Conservation (phyloP, 1,284 basidiomycete genomes). For the Lentinus polychrous region DNA sequence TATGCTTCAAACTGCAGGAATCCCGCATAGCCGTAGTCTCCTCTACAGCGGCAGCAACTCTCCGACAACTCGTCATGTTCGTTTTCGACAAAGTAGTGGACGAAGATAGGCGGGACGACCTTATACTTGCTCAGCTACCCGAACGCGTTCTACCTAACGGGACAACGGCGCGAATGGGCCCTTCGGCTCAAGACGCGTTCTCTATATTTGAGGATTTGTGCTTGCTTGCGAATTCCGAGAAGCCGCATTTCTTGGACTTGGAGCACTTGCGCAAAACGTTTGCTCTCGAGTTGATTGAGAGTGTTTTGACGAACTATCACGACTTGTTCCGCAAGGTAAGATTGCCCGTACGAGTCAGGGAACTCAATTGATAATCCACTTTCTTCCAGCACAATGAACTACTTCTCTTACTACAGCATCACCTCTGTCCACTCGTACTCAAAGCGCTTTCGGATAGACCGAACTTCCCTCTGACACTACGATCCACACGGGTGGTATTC, state of each 20-base stretch:
- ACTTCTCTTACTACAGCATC: slow-evolving; percentile 77
- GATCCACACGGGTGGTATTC: slow-evolving; percentile 90
- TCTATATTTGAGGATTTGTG: slow-evolving; percentile 88
- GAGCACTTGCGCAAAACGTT: slow-evolving; percentile 90
- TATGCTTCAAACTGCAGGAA: slow-evolving; percentile 94
- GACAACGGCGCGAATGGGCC: slow-evolving; percentile 54
- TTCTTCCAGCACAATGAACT: slow-evolving; percentile 87
- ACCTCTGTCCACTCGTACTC: slow-evolving; percentile 86
- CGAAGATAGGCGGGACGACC: slow-evolving; percentile 57
- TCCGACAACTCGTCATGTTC: slow-evolving; percentile 96
- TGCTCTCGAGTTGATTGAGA: slow-evolving; percentile 93
- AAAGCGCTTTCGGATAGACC: slow-evolving; percentile 81
- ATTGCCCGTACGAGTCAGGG: slow-evolving; percentile 1
- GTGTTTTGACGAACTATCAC: slow-evolving; percentile 93
- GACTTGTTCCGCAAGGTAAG: slow-evolving; percentile 76
- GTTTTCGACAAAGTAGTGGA: slow-evolving; percentile 91
- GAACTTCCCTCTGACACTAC: slow-evolving; percentile 82
- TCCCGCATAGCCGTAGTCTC: slow-evolving; percentile 94
- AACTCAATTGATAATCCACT: too few species aligned
- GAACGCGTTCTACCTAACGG: slow-evolving; percentile 60
- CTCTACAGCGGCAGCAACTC: slow-evolving; percentile 93
- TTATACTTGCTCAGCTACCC: slow-evolving; percentile 26
- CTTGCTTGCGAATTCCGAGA: slow-evolving; percentile 79
- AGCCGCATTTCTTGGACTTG: slow-evolving; percentile 78
- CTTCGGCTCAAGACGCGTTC: slow-evolving; percentile 83